phyloP scores from a whole-genome alignment of 2,329 filamentous ascomycete species.

The Rachicladosporium sp. region DNA sequence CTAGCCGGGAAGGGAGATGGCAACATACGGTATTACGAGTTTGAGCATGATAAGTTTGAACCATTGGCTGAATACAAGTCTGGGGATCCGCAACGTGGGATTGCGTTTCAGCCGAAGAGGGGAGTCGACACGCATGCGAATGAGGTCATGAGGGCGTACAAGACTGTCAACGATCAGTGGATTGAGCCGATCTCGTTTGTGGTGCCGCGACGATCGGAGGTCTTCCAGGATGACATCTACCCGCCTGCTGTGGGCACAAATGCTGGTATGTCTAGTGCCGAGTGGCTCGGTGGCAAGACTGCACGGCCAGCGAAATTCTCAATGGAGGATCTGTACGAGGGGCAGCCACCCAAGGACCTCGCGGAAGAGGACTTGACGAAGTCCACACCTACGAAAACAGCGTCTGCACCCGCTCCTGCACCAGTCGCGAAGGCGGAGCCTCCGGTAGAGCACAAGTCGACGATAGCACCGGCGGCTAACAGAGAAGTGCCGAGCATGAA shows the following conservation, averaged over 20 bases:
- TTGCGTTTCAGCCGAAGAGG: constrained; percentile 89
- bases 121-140: constrained; percentile 95
- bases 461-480: constrained; percentile 28
- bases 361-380: constrained; percentile 52
- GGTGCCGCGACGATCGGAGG: constrained; percentile 82
- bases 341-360: constrained; percentile 66
- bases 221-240: constrained; percentile 95
- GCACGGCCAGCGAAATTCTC: constrained; percentile 83
- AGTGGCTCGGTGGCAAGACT: constrained; percentile 75
- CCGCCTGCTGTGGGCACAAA: constrained; percentile 72
- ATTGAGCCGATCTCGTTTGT: constrained; percentile 98
- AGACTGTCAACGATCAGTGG: constrained; percentile 88
- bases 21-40: constrained; percentile 98
- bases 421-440: constrained; percentile 31
- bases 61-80: constrained; percentile 96
- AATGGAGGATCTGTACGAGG: constrained; percentile 82
- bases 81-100: constrained; percentile 81
- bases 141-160: constrained; percentile 89
- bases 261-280: constrained; percentile 63
- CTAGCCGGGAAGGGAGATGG: constrained; percentile 96
- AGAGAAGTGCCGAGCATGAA: constrained; percentile 54
- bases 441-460: constrained; percentile 24
- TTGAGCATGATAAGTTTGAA: constrained; percentile 97
- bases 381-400: constrained; percentile 12
- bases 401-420: constrained; percentile 27